A percentile compares a stretch with the other conserved stretches of the same genome.
Conservation (phyloP, 805 yeast genomes). For the Barnettozyma wickerhamii region DNA sequence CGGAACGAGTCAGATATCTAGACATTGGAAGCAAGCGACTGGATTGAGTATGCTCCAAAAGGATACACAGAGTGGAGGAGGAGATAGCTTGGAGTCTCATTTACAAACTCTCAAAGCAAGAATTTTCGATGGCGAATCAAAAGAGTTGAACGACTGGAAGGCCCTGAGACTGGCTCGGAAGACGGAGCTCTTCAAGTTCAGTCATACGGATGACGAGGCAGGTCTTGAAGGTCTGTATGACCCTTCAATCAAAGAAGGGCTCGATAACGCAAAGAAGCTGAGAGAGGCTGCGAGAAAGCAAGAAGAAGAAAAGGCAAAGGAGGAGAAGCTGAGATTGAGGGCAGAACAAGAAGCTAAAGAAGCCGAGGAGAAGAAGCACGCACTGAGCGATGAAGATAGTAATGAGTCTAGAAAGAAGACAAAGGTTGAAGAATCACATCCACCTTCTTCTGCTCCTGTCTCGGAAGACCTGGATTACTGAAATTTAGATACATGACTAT, state of each 20-base stretch:
- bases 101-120: constrained; percentile 6
- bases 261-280: constrained; percentile 12
- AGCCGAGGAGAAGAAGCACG: constrained; percentile 18
- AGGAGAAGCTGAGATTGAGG: constrained; percentile 13
- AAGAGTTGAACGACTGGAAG: constrained; percentile 36
- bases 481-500: too few species aligned
- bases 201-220: constrained; percentile 29
- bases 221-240: constrained; percentile 39
- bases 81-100: constrained; percentile 2
- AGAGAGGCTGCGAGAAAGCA: constrained; percentile 11
- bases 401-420: constrained; percentile 19
- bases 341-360: constrained; percentile 7
- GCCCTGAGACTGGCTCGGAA: constrained; percentile 37
- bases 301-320: constrained; percentile 18
- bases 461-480: constrained; percentile 18
- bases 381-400: constrained; percentile 15
- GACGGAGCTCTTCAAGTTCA: constrained; percentile 33
- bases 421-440: neutral
- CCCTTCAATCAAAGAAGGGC: constrained; percentile 16
- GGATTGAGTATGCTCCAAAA: constrained; percentile 34
- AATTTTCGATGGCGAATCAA: constrained; percentile 5
- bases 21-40: constrained; percentile 35
- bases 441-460: neutral
- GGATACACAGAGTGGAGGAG: constrained; percentile 4
- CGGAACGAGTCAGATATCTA: constrained; percentile 25